Evolutionary conservation across 192 early-diverging fungal species (phyloP), one percentile per base, ranked within the genome.

Genomic region (Coemansia reversa): DNA sequence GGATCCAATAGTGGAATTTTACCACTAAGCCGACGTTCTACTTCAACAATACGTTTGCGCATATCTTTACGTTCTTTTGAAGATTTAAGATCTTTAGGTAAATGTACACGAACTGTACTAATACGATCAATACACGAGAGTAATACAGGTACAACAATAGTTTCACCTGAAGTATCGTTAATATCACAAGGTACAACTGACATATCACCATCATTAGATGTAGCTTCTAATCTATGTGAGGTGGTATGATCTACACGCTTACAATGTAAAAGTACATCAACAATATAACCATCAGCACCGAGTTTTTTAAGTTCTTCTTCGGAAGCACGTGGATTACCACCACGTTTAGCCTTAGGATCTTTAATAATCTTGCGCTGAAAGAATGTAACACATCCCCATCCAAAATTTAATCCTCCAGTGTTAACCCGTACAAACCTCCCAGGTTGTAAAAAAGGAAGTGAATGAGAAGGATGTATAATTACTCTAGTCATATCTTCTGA

Each of bases 1-100:
- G 96, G 94, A 63, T 98, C 95, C 72, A 98, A 71, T 23, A 88
- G 68, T n/a, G 93, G 96, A 14, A 94, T 75, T 4, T 88, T 88
- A 48, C 88, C 84, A 3, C 83, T 81, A 51, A 95, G 90, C 32
- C 93, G 86, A 55, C 71, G 79, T 53, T 87, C 67, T 3, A 94
- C 87, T 69, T 93, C 91, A 42, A 79, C 52, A 7, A 98, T 53
- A 57, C 87, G 87, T 52, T 84, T 75, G 42, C 85, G 74, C 54
- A 89, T 78, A 25, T 90, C 82, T 29, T 74, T 75, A 47, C 91
- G 79, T 29, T 74, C 72, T 25, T 84, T 86, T 0, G 62, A 60
- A 4, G 81, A 75, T 72, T 83, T 83, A 5, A 97, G 19, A 60
- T 92, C 88, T 61, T 88, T 88, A 25, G 88, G 87, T 61, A 94